A percentile compares a stretch with the other conserved stretches of the same genome.
phyloP scores from a whole-genome alignment of 108 stramenopile genomes.

The Cyclotella choctawhatcheeana region DNA sequence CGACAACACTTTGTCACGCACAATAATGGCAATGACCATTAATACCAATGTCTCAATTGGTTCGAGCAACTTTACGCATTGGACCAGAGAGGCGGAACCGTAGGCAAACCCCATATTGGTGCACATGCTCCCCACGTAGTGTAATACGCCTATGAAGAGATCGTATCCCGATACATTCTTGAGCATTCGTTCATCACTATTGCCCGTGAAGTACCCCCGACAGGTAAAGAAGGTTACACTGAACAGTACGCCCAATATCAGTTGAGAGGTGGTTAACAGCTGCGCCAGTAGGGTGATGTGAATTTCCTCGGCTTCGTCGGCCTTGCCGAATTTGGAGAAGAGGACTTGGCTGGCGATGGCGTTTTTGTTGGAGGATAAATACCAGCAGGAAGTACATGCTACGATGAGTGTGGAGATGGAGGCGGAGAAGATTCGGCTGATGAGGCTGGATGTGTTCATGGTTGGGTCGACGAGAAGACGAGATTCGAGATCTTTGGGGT shows the following conservation, averaged over 20 bases:
- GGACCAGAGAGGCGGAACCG: constrained; percentile 59
- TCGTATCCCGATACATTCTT: constrained; percentile 4
- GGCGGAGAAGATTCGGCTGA: not conserved
- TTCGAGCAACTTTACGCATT: constrained; percentile 63
- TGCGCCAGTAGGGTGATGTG: constrained; percentile 8
- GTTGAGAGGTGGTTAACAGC: constrained; percentile 20
- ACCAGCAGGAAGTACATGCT: constrained; percentile 25
- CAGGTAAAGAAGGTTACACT: constrained; percentile 10
- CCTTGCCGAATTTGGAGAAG: constrained; percentile 12
- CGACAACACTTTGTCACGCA: not conserved
- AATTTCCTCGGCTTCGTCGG: not conserved
- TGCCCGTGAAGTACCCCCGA: not conserved
- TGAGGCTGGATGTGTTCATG: not conserved
- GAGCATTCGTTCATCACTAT: not conserved
- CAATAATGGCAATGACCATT: constrained; percentile 4
- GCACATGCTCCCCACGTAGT: constrained; percentile 45
- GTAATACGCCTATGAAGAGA: constrained; percentile 33
- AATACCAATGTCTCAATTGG: constrained; percentile 61
- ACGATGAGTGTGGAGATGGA: constrained; percentile 13
- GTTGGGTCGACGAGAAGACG: not conserved
- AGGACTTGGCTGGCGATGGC: constrained; percentile 27
- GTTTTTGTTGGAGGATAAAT: constrained; percentile 22
- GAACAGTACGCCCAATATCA: constrained; percentile 11
- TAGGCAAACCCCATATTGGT: constrained; percentile 61
- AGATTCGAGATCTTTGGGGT: not conserved